Evolutionary conservation across 768 basidiomycete genomes (phyloP).

Genomic region (Boletus rufocinnamomeus): DNA sequence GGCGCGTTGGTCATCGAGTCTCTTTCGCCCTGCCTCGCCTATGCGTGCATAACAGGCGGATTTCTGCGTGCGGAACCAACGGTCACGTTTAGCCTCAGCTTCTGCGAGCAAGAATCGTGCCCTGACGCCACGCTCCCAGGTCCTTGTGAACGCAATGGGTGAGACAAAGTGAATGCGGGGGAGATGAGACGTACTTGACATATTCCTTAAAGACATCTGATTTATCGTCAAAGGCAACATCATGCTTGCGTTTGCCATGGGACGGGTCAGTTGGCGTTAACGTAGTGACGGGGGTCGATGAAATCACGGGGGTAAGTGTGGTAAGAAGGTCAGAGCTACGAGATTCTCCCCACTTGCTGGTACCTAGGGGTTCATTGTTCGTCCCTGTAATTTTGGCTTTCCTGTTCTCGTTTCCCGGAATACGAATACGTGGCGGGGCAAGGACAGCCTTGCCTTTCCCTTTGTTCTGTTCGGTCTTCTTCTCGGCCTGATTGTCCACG

Average conservation of each 20-base stretch:
- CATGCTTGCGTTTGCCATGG: constrained; percentile 31
- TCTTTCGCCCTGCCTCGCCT: constrained; percentile 33
- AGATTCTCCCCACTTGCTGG: constrained; percentile 17
- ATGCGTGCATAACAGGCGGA: constrained; percentile 31
- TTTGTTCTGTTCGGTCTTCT: constrained; percentile 7
- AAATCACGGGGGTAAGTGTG: constrained; percentile 4
- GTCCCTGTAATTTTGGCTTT: constrained; percentile 24
- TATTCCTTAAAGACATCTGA: constrained; percentile 32
- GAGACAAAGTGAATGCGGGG: not conserved
- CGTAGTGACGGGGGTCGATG: constrained; percentile 15
- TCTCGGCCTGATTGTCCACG: constrained; percentile 7
- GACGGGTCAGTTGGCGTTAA: constrained; percentile 21
- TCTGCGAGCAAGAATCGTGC: constrained; percentile 27
- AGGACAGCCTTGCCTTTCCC: constrained; percentile 13
- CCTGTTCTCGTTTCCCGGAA: constrained; percentile 20
- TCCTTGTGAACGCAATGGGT: constrained; percentile 16
- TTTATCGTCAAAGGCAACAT: constrained; percentile 23
- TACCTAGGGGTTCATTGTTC: constrained; percentile 24
- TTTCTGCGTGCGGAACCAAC: constrained; percentile 35
- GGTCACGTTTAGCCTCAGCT: constrained; percentile 32
- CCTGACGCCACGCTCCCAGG: constrained; percentile 35
- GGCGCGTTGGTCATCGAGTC: constrained; percentile 30
- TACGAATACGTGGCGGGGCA: constrained; percentile 30
- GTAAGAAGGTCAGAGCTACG: constrained; percentile 7
- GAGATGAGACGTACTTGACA: constrained; percentile 26